Conservation (phyloP, 2,329 filamentous ascomycete genomes). For the Paraphaeosphaeria sporulosa region DNA sequence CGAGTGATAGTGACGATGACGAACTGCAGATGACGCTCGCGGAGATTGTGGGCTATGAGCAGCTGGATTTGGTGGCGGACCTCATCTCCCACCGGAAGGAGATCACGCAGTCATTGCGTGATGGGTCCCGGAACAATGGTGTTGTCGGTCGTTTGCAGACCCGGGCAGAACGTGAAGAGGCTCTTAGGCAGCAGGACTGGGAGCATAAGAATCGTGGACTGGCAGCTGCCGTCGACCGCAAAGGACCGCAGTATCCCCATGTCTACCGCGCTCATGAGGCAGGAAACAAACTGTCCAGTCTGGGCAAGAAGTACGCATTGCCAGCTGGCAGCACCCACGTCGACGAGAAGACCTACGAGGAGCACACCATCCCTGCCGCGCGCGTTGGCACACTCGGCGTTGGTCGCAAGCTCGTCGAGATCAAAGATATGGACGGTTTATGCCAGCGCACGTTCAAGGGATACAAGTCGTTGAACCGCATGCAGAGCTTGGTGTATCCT, state of each 20-base stretch:
- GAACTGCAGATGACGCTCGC: conserved; percentile 90
- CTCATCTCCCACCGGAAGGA: conserved; percentile 79
- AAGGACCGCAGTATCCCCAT: conserved; percentile 85
- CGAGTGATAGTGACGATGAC: conserved; percentile 74
- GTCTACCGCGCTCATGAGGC: conserved; percentile 86
- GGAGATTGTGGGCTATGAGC: conserved; percentile 90
- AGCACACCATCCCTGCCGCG: conserved; percentile 84
- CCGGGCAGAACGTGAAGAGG: conserved; percentile 78
- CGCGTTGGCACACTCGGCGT: conserved; percentile 76
- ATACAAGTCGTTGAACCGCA: conserved; percentile 92
- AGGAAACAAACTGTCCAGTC: conserved; percentile 82
- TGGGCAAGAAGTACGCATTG: conserved; percentile 83
- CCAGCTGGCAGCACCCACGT: conserved; percentile 76
- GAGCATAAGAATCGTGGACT: conserved; percentile 83
- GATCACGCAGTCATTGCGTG: conserved; percentile 56
- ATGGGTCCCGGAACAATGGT: conserved; percentile 50
- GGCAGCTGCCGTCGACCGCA: conserved; percentile 72
- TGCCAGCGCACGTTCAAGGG: conserved; percentile 92
- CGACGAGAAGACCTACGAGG: conserved; percentile 83
- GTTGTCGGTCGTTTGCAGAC: conserved; percentile 70
- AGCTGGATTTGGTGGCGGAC: conserved; percentile 91
- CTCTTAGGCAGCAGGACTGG: conserved; percentile 76
- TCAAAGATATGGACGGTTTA: conserved; percentile 84
- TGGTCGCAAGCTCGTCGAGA: conserved; percentile 78
- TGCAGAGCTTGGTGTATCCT: conserved; percentile 96